Conservation (phyloP, 257 asterid genomes). For the Nicotiana attenuata region DNA sequence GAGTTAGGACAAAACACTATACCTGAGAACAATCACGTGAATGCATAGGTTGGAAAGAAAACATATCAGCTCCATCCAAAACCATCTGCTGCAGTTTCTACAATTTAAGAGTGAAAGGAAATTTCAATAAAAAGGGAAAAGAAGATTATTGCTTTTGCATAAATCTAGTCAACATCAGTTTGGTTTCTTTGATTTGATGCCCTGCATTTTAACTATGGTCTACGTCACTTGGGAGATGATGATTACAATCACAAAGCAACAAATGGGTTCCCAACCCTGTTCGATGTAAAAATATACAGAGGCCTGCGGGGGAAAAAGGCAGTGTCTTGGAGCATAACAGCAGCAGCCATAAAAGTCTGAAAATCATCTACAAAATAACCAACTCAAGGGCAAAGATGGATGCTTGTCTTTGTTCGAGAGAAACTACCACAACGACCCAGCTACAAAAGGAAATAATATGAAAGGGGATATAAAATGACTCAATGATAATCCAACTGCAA, state of each 20-base stretch:
- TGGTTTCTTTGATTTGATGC: slow-evolving; percentile 1
- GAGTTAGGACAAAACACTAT: slow-evolving; percentile 6
- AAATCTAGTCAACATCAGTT: background rate
- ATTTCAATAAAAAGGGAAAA: slow-evolving; percentile 10
- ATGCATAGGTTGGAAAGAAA: slow-evolving; percentile 82
- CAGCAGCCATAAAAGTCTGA: background rate
- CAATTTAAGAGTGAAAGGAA: slow-evolving; percentile 19
- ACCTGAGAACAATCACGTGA: slow-evolving; percentile 95
- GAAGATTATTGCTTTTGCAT: background rate
- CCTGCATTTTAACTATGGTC: background rate
- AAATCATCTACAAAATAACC: background rate
- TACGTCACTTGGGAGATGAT: background rate
- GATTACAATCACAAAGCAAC: background rate
- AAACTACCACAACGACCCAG: background rate
- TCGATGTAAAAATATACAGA: background rate
- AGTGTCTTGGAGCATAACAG: background rate
- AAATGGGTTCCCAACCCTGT: background rate
- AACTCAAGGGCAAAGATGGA: background rate
- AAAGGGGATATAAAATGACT: background rate
- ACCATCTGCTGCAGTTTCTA: slow-evolving; percentile 80
- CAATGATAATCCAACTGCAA: background rate
- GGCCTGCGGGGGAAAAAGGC: background rate
- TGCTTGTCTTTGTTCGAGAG: background rate
- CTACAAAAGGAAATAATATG: background rate
- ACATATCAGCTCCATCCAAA: slow-evolving; percentile 66